Percentiles rank a stretch among this genome's conserved stretches.
phyloP scores from a whole-genome alignment of 2,329 filamentous ascomycete genomes.

The Alternaria dauci region DNA sequence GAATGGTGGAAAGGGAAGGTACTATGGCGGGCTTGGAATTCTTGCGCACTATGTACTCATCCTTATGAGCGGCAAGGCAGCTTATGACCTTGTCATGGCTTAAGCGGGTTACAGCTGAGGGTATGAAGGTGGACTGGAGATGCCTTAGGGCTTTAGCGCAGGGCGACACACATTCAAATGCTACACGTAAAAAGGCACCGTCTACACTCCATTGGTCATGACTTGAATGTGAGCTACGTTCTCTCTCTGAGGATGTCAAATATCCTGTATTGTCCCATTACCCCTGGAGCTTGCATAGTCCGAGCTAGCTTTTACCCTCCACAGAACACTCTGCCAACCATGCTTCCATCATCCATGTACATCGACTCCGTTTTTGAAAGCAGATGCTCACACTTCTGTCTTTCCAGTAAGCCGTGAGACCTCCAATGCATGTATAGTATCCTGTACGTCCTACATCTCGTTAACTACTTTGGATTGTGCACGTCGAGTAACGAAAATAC shows the following conservation, averaged over 20 bases:
- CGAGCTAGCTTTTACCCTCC: neutral
- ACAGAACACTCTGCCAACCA: neutral
- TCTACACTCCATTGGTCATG: neutral
- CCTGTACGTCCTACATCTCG: neutral
- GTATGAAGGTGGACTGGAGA: neutral
- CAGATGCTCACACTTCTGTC: neutral
- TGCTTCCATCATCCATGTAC: neutral
- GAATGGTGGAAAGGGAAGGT: slow-evolving; percentile 56
- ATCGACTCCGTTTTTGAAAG: neutral
- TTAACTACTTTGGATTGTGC: neutral
- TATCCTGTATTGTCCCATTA: neutral
- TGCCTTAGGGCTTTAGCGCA: neutral
- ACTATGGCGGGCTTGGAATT: slow-evolving; percentile 48
- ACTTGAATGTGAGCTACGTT: neutral
- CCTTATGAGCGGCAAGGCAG: slow-evolving; percentile 37
- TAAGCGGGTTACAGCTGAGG: slow-evolving; percentile 8
- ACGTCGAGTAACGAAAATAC: neutral
- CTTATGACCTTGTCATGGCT: slow-evolving; percentile 32
- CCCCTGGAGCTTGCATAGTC: neutral
- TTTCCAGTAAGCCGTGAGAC: slow-evolving; percentile 1
- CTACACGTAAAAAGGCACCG: neutral
- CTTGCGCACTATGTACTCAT: slow-evolving; percentile 44
- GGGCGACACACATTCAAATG: neutral
- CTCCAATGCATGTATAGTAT: slow-evolving; percentile 4
- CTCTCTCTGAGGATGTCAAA: neutral